Percentiles rank a stretch among this genome's conserved stretches.
Evolutionary conservation across 208 protist species (phyloP).

Genomic region (Acanthamoeba royreba): DNA sequence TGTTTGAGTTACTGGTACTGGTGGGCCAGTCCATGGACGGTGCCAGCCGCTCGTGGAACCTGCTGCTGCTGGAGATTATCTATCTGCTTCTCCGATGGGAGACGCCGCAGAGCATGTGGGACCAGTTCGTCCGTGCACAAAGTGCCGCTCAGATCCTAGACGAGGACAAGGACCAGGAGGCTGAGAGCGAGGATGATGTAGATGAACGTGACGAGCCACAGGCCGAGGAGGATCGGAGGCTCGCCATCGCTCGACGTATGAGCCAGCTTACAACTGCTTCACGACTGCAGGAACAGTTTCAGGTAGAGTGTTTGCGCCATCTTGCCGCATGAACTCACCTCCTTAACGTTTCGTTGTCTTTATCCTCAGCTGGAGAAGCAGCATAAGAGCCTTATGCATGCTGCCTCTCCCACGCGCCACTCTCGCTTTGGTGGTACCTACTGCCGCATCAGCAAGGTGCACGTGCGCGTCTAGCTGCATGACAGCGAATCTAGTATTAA

Average conservation of each 20-base stretch:
- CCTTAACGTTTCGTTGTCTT: neutral
- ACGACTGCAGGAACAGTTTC: neutral
- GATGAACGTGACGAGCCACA: neutral
- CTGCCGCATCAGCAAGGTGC: neutral
- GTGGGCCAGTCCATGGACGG: neutral
- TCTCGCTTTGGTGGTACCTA: slow-evolving; percentile 42
- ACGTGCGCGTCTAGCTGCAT: neutral
- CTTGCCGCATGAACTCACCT: neutral
- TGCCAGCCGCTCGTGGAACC: neutral
- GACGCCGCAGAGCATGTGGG: slow-evolving; percentile 5
- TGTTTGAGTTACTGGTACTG: neutral
- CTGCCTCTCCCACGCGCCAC: slow-evolving; percentile 23
- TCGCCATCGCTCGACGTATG: neutral
- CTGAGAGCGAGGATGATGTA: neutral
- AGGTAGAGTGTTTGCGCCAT: neutral
- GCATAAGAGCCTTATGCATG: neutral
- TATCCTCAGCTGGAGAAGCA: neutral
- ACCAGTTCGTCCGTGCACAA: neutral
- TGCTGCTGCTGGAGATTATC: slow-evolving; percentile 33
- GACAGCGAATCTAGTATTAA: neutral
- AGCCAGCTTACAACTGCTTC: neutral
- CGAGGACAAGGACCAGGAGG: neutral
- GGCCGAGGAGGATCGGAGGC: neutral
- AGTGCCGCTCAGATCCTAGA: neutral
- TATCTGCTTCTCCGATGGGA: neutral